These are phyloP conservation scores for Meredithiella fracta DNA, from an alignment of 2,329 filamentous ascomycete genomes.

Conservation along the genomic window DNA sequence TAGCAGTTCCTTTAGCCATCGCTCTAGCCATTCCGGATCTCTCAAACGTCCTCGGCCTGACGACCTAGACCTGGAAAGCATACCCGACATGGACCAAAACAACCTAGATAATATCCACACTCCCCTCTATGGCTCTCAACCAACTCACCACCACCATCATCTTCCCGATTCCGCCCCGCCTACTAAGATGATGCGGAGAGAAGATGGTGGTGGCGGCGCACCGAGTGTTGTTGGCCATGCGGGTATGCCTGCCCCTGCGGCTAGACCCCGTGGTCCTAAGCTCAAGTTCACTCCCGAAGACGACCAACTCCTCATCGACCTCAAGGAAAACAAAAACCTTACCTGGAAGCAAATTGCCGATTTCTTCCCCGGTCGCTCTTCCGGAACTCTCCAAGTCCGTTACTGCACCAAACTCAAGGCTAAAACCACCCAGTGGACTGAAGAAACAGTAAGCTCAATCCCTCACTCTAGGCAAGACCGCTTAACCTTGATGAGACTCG, in stretches of 20 bases:
- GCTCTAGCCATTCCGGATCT: conserved; percentile 18
- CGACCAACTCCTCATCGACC: conserved; percentile 68
- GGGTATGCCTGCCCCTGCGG: conserved; percentile 73
- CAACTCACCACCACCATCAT: conserved; percentile 66
- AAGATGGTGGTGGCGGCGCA: conserved; percentile 38
- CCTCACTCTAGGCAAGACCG: not conserved
- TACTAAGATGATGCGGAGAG: conserved; percentile 48
- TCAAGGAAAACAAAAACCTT: conserved; percentile 87
- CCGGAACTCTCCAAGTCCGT: conserved; percentile 78
- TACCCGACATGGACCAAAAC: conserved; percentile 35
- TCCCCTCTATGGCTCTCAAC: conserved; percentile 29
- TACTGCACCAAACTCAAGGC: conserved; percentile 93
- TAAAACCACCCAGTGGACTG: conserved; percentile 84
- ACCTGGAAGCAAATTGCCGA: conserved; percentile 97
- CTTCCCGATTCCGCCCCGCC: conserved; percentile 58
- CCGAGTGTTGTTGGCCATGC: conserved; percentile 75
- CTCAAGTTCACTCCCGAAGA: conserved; percentile 89
- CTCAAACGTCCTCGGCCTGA: conserved; percentile 40
- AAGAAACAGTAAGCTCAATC: conserved; percentile 58
- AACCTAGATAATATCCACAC: conserved; percentile 40
- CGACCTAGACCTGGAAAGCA: conserved; percentile 39
- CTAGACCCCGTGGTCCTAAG: conserved; percentile 70
- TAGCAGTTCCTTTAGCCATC: conserved; percentile 6
- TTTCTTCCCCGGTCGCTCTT: conserved; percentile 82
- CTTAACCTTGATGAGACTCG: not conserved